Conservation (phyloP, 176 grass and related monocot species). For the Phoenix dactylifera region DNA sequence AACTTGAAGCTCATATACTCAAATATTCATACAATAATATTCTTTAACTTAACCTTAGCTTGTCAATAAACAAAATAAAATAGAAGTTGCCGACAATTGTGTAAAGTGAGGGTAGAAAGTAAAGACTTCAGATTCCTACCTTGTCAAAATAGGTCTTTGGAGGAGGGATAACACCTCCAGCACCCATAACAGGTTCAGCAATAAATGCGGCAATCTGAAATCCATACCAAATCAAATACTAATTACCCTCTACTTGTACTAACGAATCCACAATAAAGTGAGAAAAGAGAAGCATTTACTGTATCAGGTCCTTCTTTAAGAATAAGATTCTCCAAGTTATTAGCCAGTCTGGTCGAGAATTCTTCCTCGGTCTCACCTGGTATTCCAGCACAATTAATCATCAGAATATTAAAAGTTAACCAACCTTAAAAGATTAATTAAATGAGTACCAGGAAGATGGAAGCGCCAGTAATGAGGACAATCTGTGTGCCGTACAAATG, state of each 20-base stretch:
- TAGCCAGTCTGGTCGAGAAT: constrained; percentile 75
- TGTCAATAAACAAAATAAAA: too few species aligned
- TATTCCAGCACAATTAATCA: constrained; percentile 14
- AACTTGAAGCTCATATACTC: too few species aligned
- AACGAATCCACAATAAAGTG: too few species aligned
- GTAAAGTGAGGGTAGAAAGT: too few species aligned
- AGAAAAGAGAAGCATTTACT: constrained; percentile 22
- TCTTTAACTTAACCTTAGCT: too few species aligned
- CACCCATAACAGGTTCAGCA: constrained; percentile 93
- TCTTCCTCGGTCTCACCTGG: constrained; percentile 92
- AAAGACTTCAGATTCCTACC: constrained; percentile 23
- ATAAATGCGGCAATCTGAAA: constrained; percentile 91
- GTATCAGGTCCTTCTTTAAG: constrained; percentile 98
- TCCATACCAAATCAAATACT: constrained; percentile 4
- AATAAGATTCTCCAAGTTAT: constrained; percentile 94
- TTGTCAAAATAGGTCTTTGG: constrained; percentile 96
- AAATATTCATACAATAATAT: too few species aligned
- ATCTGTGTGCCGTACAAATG: constrained; percentile 94
- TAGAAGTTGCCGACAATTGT: too few species aligned
- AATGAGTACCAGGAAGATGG: constrained; percentile 71
- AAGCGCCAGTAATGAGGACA: constrained; percentile 91
- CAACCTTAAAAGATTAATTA: not conserved
- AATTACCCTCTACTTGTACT: too few species aligned
- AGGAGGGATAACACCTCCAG: constrained; percentile 92
- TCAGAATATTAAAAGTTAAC: constrained; percentile 6